Conservation (phyloP, 306 rosid species). For the Malus orientalis region DNA sequence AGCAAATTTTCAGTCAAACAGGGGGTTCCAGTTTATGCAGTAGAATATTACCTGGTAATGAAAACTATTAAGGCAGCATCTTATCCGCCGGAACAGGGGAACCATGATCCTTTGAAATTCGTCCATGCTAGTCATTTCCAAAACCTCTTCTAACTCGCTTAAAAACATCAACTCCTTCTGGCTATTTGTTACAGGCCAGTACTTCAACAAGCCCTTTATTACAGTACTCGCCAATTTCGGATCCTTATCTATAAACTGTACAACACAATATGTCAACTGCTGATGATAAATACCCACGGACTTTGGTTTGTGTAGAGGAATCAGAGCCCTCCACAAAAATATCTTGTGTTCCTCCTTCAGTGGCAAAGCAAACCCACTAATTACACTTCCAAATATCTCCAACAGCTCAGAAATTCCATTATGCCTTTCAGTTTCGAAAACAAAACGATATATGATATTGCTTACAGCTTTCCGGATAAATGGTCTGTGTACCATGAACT, state of each 20-base stretch:
- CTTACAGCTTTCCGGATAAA: slow-evolving; percentile 82
- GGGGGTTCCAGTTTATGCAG: background rate
- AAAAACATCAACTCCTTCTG: slow-evolving; percentile 97
- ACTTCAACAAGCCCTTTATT: slow-evolving; percentile 79
- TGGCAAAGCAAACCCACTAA: slow-evolving; percentile 93
- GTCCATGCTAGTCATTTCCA: slow-evolving; percentile 80
- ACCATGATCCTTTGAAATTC: slow-evolving; percentile 85
- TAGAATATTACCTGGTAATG: slow-evolving; percentile 76
- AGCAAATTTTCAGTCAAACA: background rate
- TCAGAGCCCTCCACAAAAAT: slow-evolving; percentile 75
- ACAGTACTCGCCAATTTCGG: slow-evolving; percentile 72
- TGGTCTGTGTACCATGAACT: slow-evolving; percentile 95
- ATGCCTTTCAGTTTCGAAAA: slow-evolving; percentile 84
- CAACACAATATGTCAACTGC: slow-evolving; percentile 78
- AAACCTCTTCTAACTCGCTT: slow-evolving; percentile 89
- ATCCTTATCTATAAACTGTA: slow-evolving; percentile 94
- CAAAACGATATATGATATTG: slow-evolving; percentile 77
- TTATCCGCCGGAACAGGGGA: slow-evolving; percentile 66
- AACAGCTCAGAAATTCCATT: slow-evolving; percentile 90
- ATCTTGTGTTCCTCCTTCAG: slow-evolving; percentile 93
- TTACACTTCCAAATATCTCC: slow-evolving; percentile 96
- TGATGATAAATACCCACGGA: slow-evolving; percentile 91
- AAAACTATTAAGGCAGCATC: slow-evolving; percentile 71
- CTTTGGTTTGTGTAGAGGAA: slow-evolving; percentile 95
- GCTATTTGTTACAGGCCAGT: slow-evolving; percentile 95